A percentile compares a stretch with the other conserved stretches of the same genome.
Evolutionary conservation across 257 asterid species (phyloP).

Genomic region (Eucommia ulmoides): DNA sequence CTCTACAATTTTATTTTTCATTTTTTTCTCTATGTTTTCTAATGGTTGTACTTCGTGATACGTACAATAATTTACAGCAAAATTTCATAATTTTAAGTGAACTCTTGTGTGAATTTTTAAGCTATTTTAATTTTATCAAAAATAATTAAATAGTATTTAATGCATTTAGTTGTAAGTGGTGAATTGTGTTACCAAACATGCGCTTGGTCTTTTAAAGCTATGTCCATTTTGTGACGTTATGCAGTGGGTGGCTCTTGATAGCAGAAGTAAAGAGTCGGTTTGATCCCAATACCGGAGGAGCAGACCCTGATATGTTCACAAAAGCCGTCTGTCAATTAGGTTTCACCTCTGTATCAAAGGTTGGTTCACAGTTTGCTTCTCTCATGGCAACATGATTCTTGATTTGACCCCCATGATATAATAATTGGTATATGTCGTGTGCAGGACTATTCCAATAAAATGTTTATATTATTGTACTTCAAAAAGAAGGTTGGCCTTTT

Average conservation of each 20-base stretch:
- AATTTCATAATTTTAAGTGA: conserved; percentile 59
- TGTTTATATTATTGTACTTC: conserved; percentile 67
- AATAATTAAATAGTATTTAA: background rate
- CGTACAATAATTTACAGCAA: conserved; percentile 45
- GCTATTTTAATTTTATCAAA: background rate
- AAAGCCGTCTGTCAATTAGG: conserved; percentile 73
- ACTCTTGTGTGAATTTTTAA: conserved; percentile 5
- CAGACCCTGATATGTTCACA: conserved; percentile 53
- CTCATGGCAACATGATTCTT: no score
- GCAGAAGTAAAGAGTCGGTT: conserved; percentile 97
- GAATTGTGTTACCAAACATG: no score
- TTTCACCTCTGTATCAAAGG: conserved; percentile 55
- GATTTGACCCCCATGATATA: background rate
- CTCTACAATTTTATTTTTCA: no score
- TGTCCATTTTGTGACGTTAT: background rate
- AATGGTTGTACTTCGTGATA: background rate
- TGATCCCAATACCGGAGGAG: conserved; percentile 83
- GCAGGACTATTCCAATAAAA: conserved; percentile 95
- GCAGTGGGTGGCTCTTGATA: conserved; percentile 95
- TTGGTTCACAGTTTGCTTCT: conserved; percentile 5
- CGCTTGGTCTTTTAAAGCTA: no score
- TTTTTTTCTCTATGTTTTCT: no score
- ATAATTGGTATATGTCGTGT: conserved; percentile 11
- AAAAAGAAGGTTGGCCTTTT: conserved; percentile 56
- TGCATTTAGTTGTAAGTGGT: no score